Percentiles rank a stretch among this genome's conserved stretches.
Evolutionary conservation across 75 land plant species (phyloP).

Genomic region (Sequoiadendron giganteum): DNA sequence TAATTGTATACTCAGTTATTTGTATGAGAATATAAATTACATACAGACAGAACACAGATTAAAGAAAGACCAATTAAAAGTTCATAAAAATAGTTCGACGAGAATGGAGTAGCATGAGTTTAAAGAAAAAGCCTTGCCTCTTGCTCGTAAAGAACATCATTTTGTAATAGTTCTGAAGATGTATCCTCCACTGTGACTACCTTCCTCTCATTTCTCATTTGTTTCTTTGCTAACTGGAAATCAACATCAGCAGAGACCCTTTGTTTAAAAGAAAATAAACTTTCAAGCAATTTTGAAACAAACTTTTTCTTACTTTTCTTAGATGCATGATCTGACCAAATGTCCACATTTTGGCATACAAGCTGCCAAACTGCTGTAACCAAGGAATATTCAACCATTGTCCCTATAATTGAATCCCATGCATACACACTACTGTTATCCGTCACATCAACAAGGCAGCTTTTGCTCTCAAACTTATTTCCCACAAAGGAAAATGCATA

Average conservation of each 20-base stretch:
- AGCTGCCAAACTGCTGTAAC: conserved; percentile 58
- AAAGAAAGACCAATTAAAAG: conserved; percentile 6
- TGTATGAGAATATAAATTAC: neutral
- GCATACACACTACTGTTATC: conserved; percentile 10
- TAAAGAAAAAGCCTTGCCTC: conserved; percentile 26
- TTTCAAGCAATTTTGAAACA: conserved; percentile 32
- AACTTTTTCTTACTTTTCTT: conserved; percentile 42
- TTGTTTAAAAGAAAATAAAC: conserved; percentile 15
- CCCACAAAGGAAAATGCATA: conserved; percentile 13
- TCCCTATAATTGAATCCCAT: conserved; percentile 40
- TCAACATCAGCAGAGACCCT: conserved; percentile 1
- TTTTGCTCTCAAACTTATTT: neutral
- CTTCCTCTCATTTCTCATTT: neutral
- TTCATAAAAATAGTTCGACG: neutral
- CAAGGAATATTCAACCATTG: conserved; percentile 33
- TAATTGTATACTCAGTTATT: neutral
- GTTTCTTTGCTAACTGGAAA: neutral
- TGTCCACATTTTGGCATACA: conserved; percentile 63
- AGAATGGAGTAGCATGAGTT: neutral
- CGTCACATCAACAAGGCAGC: conserved; percentile 14
- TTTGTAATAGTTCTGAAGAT: conserved; percentile 37
- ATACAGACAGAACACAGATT: neutral
- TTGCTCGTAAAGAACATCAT: conserved; percentile 46
- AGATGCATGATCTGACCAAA: conserved; percentile 67
- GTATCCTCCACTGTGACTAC: conserved; percentile 22